Evolutionary conservation across 1,284 basidiomycete species (phyloP), one percentile per base, ranked within the genome.

Genomic region (Melampsora abietis-canadensis): DNA sequence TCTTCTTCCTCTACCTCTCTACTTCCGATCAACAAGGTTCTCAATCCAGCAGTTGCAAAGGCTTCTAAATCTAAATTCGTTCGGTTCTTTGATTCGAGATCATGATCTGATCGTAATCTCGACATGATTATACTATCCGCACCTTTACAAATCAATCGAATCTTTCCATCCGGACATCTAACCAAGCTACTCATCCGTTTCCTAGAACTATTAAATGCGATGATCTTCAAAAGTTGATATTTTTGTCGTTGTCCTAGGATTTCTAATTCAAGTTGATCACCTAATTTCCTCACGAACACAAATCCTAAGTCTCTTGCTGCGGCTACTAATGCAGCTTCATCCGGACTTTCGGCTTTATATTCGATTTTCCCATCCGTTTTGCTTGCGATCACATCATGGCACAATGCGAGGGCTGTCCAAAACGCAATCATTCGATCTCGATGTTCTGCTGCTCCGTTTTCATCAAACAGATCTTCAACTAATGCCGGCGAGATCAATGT

Each of bases 331-430:
- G 95, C 94, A 12, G 93, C 92, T 82, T 98, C 95, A 81, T 98
- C 94, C 0, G 93, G 92, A 2, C 89, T 92, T 83, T 98, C 93
- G 7, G 94, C 94, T 83, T 98, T 97, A 85, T 97, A 98, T 74
- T 92, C 88, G 77, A 98, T 82, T 4, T 84, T 82, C 59, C 84
- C 83, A 72, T 94, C 92, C 15, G 81, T 80, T 21, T 80, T 78
- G 70, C 83, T 82, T 0, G 92, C 85, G 15, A 97, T 86, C 34
- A 96, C 94, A 19, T 89, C 90, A 81, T 98, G 95, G 79, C 95
- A 98, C 21, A 98, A 82, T 0, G 94, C 92, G 15, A 98, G 85
- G 0, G 92, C 92, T 14, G 82, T 87, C 85, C 96, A 98, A 84
- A 98, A 98, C 7, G 89, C 87, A 77, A 90, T 85, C 74, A 94